Base-by-base conservation (phyloP, 331 rosid genomes). In the Rhamnella rubrinervis region DNA sequence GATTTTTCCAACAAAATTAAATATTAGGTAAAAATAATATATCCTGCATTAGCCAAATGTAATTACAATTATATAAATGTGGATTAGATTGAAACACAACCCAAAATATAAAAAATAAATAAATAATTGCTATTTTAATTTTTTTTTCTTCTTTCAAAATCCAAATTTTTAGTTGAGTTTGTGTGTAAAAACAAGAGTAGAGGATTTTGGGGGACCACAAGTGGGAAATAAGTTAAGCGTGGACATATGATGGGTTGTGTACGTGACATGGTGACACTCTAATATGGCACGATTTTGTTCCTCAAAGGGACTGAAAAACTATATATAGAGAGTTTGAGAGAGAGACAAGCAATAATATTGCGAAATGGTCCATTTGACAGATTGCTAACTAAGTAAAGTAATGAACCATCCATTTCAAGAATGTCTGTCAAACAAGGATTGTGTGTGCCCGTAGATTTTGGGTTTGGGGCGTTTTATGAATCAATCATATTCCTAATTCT, bases 211-310 rank as follows among this genome's bases (percentile, higher is more conserved):
- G 60, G 53, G 74, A 68, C 59, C 72, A 21, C 8, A 16, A 59
- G 31, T 41, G 52, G 57, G 17, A 56, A 57, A 31, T 31, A 19
- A n/a, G 31, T 21, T 21, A 40, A 41, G 66, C 26, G 55, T 76
- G 75, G 20, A 63, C 61, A 63, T 71, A 70, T 59, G 76, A 58
- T 65, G 68, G 44, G 53, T 56, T 37, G 13, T 58, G 7, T 40
- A 59, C 59, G 68, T 59, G 71, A 50, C 68, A 56, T 15, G 18
- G 16, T 65, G 72, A 57, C 67, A 61, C 40, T 26, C 38, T 65
- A 31, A 65, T 16, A 11, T 40, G 21, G 18, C 61, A 63, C 46
- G 65, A 59, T 60, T 39, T 58, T 63, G 59, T 19, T 53, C 64
- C 23, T 67, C n/a, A 39, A 2, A 70, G 59, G 5, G 62, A 38